These are phyloP conservation scores for Punica granatum DNA, from an alignment of 345 rosid genomes.

Conservation along the genomic window DNA sequence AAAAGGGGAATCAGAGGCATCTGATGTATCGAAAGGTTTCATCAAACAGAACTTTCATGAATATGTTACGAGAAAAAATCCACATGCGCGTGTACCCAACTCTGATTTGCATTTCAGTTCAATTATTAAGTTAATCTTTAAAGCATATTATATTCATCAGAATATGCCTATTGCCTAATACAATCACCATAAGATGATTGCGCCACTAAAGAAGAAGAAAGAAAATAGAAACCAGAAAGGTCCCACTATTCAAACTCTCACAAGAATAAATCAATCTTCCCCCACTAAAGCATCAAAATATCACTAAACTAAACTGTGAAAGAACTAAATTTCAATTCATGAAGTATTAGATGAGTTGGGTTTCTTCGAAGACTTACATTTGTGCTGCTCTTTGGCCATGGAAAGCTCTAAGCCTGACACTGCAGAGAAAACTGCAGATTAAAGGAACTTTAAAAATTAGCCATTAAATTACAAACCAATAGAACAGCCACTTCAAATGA, in stretches of 20 bases:
- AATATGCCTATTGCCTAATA: background rate
- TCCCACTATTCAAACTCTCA: background rate
- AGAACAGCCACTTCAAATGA: background rate
- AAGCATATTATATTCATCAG: background rate
- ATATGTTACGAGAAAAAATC: background rate
- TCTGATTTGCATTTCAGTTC: background rate
- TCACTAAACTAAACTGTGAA: background rate
- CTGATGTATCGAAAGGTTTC: constrained; percentile 5
- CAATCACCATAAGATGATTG: constrained; percentile 6
- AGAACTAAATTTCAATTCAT: background rate
- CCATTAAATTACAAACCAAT: background rate
- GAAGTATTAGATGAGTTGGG: background rate
- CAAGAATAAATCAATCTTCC: background rate
- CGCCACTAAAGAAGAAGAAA: constrained; percentile 6
- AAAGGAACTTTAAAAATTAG: background rate
- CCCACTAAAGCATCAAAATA: background rate
- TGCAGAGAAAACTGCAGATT: constrained; percentile 25
- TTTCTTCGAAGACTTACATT: constrained; percentile 14
- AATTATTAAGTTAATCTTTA: background rate
- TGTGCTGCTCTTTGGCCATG: constrained; percentile 19
- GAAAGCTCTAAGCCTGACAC: constrained; percentile 32
- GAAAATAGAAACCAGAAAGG: background rate
- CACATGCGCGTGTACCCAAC: constrained; percentile 9
- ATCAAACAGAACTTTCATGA: background rate
- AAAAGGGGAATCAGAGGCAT: constrained; percentile 5